These are phyloP conservation scores for Endoconidiophora polonica DNA, from an alignment of 2,329 filamentous ascomycete species.

Conservation along the genomic window DNA sequence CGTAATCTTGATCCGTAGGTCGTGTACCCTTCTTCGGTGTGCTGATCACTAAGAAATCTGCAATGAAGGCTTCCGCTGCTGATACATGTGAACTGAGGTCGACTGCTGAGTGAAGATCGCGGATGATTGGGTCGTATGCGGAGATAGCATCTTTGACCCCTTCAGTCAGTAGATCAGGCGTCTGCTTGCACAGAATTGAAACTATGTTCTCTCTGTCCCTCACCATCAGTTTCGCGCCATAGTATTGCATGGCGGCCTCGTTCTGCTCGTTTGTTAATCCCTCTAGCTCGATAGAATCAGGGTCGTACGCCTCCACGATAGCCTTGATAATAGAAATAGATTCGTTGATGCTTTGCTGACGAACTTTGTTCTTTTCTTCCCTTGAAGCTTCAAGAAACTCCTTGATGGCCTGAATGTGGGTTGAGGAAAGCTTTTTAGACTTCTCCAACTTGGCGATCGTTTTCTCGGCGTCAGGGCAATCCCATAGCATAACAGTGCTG, in stretches of 20 bases:
- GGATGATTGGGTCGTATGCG: conserved; percentile 60
- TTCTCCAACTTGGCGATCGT: conserved; percentile 48
- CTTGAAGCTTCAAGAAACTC: conserved; percentile 36
- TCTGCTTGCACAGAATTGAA: conserved; percentile 46
- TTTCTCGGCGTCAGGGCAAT: conserved; percentile 53
- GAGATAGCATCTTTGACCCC: conserved; percentile 46
- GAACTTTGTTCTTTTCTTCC: conserved; percentile 39
- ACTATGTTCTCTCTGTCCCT: conserved; percentile 59
- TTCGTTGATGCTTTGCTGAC: conserved; percentile 35
- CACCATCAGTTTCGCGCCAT: conserved; percentile 51
- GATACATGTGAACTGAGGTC: conserved; percentile 53
- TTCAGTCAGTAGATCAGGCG: conserved; percentile 57
- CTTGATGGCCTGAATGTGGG: conserved; percentile 43
- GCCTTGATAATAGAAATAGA: conserved; percentile 45
- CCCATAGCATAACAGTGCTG: conserved; percentile 55
- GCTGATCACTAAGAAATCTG: conserved; percentile 42
- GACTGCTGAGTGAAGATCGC: conserved; percentile 51
- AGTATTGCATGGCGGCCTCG: conserved; percentile 23
- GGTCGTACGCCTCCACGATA: conserved; percentile 41
- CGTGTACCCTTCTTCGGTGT: conserved; percentile 19
- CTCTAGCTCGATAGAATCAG: conserved; percentile 19
- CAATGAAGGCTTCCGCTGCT: conserved; percentile 50
- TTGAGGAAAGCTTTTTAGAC: conserved; percentile 34
- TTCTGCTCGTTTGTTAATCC: conserved; percentile 9
- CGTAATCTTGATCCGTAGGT: conserved; percentile 56